Evolutionary conservation across 1,284 basidiomycete species (phyloP).

Genomic region (Crocinoboletus sp.): DNA sequence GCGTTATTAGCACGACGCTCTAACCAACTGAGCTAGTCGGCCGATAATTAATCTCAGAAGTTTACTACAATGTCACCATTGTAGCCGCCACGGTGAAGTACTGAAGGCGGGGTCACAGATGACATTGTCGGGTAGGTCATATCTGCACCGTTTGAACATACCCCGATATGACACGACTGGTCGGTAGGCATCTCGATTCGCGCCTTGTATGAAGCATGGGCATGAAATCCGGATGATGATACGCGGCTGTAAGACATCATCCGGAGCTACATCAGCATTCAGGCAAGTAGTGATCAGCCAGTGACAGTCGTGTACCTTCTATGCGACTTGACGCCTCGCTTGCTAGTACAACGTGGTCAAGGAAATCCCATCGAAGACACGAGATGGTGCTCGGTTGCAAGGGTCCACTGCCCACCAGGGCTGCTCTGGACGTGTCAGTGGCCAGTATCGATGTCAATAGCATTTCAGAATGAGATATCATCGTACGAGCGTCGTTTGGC

Average conservation of each 20-base stretch:
- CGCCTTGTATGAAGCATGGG: slow-evolving; percentile 42
- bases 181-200: slow-evolving; percentile 43
- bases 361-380: slow-evolving; percentile 6
- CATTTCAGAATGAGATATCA: too few species aligned
- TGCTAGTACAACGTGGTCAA: slow-evolving; percentile 5
- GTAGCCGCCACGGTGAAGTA: too few species aligned
- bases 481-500: too few species aligned
- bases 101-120: slow-evolving; percentile 40
- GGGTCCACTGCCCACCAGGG: slow-evolving; percentile 6
- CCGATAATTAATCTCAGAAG: background rate
- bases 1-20: slow-evolving; percentile 32
- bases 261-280: slow-evolving; percentile 45
- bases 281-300: slow-evolving; percentile 34
- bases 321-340: background rate
- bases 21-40: slow-evolving; percentile 29
- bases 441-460: slow-evolving; percentile 9
- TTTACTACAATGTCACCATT: too few species aligned
- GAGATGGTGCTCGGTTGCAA: slow-evolving; percentile 11
- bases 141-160: background rate
- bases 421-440: slow-evolving; percentile 11
- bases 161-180: background rate
- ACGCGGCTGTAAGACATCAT: slow-evolving; percentile 37
- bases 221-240: slow-evolving; percentile 35
- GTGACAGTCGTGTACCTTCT: background rate
- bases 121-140: slow-evolving; percentile 40